These are phyloP conservation scores for Lunasporangiospora selenospora DNA, from an alignment of 192 early-diverging fungal genomes.

Conservation along the genomic window DNA sequence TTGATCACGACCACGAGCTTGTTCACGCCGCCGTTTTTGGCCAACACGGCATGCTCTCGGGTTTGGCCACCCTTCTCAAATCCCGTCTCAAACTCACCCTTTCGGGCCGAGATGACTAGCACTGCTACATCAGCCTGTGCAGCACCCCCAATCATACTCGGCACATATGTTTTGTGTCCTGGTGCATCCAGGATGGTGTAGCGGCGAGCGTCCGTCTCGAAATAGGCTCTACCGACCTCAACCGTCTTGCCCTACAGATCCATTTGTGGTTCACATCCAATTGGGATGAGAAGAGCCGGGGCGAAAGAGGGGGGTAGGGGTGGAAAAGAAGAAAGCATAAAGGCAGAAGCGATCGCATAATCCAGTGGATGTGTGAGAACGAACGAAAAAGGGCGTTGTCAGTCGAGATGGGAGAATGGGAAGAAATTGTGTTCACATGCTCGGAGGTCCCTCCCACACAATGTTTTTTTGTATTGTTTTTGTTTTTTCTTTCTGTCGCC, in stretches of 20 bases:
- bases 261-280: no score
- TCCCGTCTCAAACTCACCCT: constrained; percentile 98
- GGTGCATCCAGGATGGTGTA: constrained; percentile 99
- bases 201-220: constrained; percentile 91
- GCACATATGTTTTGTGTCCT: constrained; percentile 97
- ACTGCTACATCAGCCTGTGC: constrained; percentile 96
- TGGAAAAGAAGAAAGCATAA: no score
- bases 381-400: no score
- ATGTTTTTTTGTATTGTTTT: no score
- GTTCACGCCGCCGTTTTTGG: constrained; percentile 93
- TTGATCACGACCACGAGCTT: constrained; percentile 91
- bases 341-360: no score
- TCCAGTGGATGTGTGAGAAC: no score
- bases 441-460: no score
- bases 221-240: constrained; percentile 94
- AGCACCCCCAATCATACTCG: constrained; percentile 94
- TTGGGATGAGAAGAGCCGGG: no score
- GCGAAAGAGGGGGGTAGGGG: no score
- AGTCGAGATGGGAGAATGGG: no score
- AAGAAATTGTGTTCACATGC: no score
- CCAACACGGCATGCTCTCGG: constrained; percentile 93
- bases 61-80: constrained; percentile 99
- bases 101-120: constrained; percentile 91
- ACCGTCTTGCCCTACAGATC: constrained; percentile 85
- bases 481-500: no score